Percentiles rank a stretch among this genome's conserved stretches.
Evolutionary conservation across 257 asterid genomes (phyloP).

Genomic region (Fraxinus americana): DNA sequence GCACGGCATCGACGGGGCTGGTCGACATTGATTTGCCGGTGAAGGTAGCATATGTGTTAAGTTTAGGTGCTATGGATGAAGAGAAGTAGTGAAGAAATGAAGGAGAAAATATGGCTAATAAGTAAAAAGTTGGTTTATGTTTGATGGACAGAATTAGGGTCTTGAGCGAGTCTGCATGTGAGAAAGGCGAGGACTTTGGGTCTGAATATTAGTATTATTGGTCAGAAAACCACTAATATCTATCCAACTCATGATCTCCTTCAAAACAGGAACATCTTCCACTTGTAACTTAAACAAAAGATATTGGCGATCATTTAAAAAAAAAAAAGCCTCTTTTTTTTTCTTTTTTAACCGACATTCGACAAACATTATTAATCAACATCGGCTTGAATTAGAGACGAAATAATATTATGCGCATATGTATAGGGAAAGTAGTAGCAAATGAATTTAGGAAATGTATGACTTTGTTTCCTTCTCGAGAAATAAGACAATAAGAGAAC

Average conservation of each 20-base stretch:
- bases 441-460: too few species aligned
- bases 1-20: slow-evolving; percentile 33
- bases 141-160: background rate
- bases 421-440: too few species aligned
- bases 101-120: background rate
- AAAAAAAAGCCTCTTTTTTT: too few species aligned
- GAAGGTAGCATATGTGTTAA: background rate
- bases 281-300: too few species aligned
- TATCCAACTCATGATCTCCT: background rate
- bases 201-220: background rate
- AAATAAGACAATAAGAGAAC: too few species aligned
- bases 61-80: background rate
- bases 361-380: too few species aligned
- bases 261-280: background rate
- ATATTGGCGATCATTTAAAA: too few species aligned
- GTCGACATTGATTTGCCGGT: slow-evolving; percentile 41
- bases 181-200: slow-evolving; percentile 1
- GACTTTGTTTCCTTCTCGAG: too few species aligned
- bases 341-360: too few species aligned
- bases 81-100: background rate
- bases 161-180: slow-evolving; percentile 5
- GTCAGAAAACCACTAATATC: background rate
- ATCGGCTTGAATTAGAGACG: too few species aligned
- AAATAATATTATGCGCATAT: too few species aligned
- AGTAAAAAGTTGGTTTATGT: background rate